phyloP scores from a whole-genome alignment of 257 asterid genomes.

The Plantago major region DNA sequence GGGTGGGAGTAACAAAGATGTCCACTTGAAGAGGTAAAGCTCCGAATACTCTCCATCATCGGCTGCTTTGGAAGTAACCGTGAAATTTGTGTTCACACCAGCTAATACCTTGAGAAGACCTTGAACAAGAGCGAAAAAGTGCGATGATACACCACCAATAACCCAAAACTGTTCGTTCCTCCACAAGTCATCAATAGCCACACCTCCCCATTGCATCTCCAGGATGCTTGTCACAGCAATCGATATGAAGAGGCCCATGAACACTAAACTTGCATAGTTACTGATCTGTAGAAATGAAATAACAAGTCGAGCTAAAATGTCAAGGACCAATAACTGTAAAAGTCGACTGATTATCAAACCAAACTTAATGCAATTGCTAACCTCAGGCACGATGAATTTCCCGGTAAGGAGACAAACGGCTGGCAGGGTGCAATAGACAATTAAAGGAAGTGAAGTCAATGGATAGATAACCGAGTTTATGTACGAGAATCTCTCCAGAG shows the following conservation, averaged over 20 bases:
- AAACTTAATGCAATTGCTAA: constrained; percentile 10
- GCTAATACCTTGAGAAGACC: constrained; percentile 61
- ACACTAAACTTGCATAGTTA: constrained; percentile 58
- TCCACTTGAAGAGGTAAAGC: constrained; percentile 64
- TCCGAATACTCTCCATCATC: constrained; percentile 59
- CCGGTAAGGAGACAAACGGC: constrained; percentile 46
- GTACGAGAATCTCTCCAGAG: constrained; percentile 42
- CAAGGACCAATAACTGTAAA: not conserved
- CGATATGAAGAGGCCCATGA: constrained; percentile 52
- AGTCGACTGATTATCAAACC: not conserved
- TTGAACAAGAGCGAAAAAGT: constrained; percentile 54
- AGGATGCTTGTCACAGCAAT: constrained; percentile 50
- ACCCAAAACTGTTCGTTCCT: constrained; percentile 74
- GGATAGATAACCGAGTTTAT: constrained; percentile 46
- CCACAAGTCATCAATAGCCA: constrained; percentile 58
- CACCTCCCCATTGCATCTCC: constrained; percentile 65
- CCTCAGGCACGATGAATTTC: constrained; percentile 46
- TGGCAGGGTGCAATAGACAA: constrained; percentile 42
- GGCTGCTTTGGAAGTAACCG: constrained; percentile 56
- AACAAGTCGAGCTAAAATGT: not conserved
- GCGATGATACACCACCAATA: constrained; percentile 55
- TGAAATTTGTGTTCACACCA: constrained; percentile 61
- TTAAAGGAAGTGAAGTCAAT: constrained; percentile 39
- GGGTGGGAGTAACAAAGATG: constrained; percentile 53
- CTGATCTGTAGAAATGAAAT: constrained; percentile 37